These are phyloP conservation scores for Adansonia digitata DNA, from an alignment of 345 rosid genomes.

Conservation along the genomic window DNA sequence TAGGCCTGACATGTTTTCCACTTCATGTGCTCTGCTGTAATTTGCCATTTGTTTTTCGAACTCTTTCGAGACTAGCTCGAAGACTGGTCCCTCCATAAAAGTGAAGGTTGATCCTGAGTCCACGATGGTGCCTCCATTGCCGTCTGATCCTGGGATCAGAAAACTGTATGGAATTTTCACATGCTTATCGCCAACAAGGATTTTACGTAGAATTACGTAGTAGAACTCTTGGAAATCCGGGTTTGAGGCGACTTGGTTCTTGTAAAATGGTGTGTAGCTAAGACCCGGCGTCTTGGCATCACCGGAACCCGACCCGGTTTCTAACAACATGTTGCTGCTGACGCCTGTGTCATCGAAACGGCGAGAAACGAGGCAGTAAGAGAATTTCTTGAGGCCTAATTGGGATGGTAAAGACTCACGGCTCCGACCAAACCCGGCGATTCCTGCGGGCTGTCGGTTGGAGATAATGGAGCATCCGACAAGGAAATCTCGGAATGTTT, in stretches of 20 bases:
- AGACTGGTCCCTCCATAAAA: conserved; percentile 63
- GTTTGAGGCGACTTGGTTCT: conserved; percentile 35
- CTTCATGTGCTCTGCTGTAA: conserved; percentile 32
- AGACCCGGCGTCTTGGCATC: conserved; percentile 42
- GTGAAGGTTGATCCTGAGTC: conserved; percentile 94
- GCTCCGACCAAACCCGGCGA: conserved; percentile 84
- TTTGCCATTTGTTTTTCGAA: conserved; percentile 60
- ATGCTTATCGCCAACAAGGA: conserved; percentile 47
- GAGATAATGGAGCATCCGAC: conserved; percentile 80
- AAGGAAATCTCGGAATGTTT: conserved; percentile 45
- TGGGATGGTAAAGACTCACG: conserved; percentile 67
- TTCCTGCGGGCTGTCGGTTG: conserved; percentile 80
- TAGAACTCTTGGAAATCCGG: conserved; percentile 45
- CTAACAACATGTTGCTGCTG: conserved; percentile 54
- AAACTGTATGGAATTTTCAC: conserved; percentile 60
- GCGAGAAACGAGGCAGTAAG: conserved; percentile 73
- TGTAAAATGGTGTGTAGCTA: conserved; percentile 59
- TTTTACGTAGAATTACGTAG: conserved; percentile 57
- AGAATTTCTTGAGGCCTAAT: conserved; percentile 58
- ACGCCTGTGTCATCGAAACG: conserved; percentile 54
- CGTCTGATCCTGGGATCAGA: conserved; percentile 52
- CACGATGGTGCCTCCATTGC: conserved; percentile 75
- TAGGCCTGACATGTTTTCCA: conserved; percentile 51
- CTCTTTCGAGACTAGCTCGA: conserved; percentile 46
- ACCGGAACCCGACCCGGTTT: conserved; percentile 37